These are phyloP conservation scores for Litsea cubeba DNA, from an alignment of 164 flowering plant genomes.

Conservation along the genomic window DNA sequence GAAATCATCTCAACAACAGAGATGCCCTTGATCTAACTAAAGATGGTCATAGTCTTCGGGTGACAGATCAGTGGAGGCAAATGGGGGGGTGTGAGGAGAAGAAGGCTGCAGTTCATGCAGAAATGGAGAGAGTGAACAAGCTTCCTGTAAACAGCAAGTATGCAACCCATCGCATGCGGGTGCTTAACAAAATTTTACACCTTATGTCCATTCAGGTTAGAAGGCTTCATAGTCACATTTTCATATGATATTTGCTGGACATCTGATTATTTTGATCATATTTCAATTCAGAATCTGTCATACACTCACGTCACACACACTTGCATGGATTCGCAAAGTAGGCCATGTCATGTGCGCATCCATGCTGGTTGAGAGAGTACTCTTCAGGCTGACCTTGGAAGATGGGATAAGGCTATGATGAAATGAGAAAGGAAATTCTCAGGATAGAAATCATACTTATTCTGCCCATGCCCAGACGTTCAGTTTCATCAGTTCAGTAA, in stretches of 20 bases:
- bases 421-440: too few relatives aligned
- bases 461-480: too few relatives aligned
- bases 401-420: too few relatives aligned
- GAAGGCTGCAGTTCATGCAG: slow-evolving; percentile 51
- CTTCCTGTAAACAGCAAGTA: slow-evolving; percentile 64
- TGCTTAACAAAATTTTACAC: slow-evolving; percentile 62
- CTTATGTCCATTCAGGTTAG: slow-evolving; percentile 64
- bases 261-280: not conserved
- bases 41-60: slow-evolving; percentile 17
- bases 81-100: slow-evolving; percentile 35
- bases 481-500: too few relatives aligned
- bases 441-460: too few relatives aligned
- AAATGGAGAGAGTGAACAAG: slow-evolving; percentile 50
- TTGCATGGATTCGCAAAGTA: too few relatives aligned
- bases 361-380: too few relatives aligned
- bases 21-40: slow-evolving; percentile 18
- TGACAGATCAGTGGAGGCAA: slow-evolving; percentile 17
- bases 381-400: too few relatives aligned
- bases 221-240: not conserved
- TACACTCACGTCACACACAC: too few relatives aligned
- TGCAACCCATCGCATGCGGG: slow-evolving; percentile 58
- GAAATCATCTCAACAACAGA: slow-evolving; percentile 14
- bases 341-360: too few relatives aligned
- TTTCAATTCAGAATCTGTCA: not conserved
- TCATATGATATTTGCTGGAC: not conserved